Base-by-base conservation (phyloP, 495 filamentous ascomycete genomes). In the Astrothelium macrocarpum region DNA sequence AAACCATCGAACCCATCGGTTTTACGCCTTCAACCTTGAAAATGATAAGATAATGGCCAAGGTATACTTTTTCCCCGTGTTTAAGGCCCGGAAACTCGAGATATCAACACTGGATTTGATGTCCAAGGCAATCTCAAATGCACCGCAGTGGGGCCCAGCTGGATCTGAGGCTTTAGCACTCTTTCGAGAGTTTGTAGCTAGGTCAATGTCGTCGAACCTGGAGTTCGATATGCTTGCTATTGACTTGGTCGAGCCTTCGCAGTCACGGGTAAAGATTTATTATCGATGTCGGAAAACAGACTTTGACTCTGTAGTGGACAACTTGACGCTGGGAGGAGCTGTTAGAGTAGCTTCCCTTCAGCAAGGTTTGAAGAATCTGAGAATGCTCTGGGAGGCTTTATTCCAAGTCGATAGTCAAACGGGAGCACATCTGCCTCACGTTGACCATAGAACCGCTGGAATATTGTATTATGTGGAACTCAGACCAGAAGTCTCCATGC, bases 161-260 rank as follows among this genome's bases (percentile, higher is more conserved):
- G 49, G 25, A 26, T 26, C 49, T 26, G 23, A 29, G n/a, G 49
- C 49, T 29, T 25, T 56, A 20, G 49, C 25, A 56, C 2, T 9
- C 25, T 56, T 56, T 16, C 49, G 25, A 26, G 25, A 4, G 5
- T 56, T 56, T 29, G 49, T 9, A 11, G 20, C 25, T 5, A 49
- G 23, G n/a, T n/a, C 45, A 49, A 5, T 5, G 12, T 9, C n/a
- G 20, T 3, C n/a, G 25, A 4, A 26, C 9, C 29, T 56, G 25
- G 49, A 56, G 29, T 56, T 56, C 49, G 25, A 29, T 25, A 56
- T 56, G 49, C 23, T 56, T 26, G 49, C 49, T 9, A 56, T 56
- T 56, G 49, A 56, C 16, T 20, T 56, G 9, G 49, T 56, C 20
- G 25, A 56, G 49, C 49, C 49, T 12, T 9, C 2, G 9, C 2